phyloP scores from a whole-genome alignment of 805 yeast genomes.

The Candida parachauliodes region DNA sequence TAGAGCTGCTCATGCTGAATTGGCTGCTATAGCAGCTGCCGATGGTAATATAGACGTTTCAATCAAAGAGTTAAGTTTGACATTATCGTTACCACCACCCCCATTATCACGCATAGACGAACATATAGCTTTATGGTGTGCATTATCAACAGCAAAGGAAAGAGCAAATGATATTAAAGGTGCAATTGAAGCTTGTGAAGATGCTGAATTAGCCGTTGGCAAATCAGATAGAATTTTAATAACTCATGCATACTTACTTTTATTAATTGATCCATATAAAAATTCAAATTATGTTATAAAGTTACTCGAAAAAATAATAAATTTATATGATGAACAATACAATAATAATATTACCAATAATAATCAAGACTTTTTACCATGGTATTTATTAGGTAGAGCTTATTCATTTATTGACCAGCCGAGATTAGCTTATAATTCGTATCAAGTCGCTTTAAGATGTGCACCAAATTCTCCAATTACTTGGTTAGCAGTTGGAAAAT shows the following conservation, averaged over 20 bases:
- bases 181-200: conserved; percentile 48
- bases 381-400: conserved; percentile 54
- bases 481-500: conserved; percentile 64
- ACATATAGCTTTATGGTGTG: conserved; percentile 51
- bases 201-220: conserved; percentile 45
- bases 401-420: conserved; percentile 45
- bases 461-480: conserved; percentile 55
- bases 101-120: conserved; percentile 43
- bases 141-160: conserved; percentile 49
- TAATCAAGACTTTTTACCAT: conserved; percentile 53
- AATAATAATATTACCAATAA: conserved; percentile 13
- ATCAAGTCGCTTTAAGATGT: conserved; percentile 51
- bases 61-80: conserved; percentile 47
- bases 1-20: conserved; percentile 50
- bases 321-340: conserved; percentile 16
- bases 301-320: conserved; percentile 30
- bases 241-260: conserved; percentile 47
- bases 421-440: conserved; percentile 50
- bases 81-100: conserved; percentile 49
- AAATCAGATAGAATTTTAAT: conserved; percentile 41
- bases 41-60: conserved; percentile 49
- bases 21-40: conserved; percentile 52
- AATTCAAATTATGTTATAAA: conserved; percentile 34
- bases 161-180: conserved; percentile 47
- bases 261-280: conserved; percentile 17